A percentile compares a stretch with the other conserved stretches of the same genome.
Conservation (phyloP, 1,284 basidiomycete species). For the Tylopilus sp. region DNA sequence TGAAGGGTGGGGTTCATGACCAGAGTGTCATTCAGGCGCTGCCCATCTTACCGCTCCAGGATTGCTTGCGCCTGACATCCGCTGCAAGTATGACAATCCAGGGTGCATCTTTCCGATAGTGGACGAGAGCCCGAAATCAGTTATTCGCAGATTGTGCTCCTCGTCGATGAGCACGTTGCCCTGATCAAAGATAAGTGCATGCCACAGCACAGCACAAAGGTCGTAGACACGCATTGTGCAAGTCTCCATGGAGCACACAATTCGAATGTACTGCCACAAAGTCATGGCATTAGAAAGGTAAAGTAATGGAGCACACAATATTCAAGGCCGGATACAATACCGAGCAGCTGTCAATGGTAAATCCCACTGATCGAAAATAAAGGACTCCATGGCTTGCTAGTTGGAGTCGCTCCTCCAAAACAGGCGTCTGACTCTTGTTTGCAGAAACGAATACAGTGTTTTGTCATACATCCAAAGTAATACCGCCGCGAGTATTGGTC, state of each 20-base stretch:
- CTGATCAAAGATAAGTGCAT: not conserved
- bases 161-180: conserved; percentile 10
- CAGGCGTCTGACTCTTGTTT: not conserved
- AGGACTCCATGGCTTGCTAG: not conserved
- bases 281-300: not conserved
- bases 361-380: not conserved
- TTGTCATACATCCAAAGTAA: conserved; percentile 6
- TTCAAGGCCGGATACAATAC: conserved; percentile 3
- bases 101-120: conserved; percentile 3
- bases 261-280: conserved; percentile 5
- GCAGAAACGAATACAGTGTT: not conserved
- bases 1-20: not conserved
- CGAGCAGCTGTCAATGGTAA: not conserved
- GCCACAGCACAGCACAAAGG: not conserved
- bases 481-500: not conserved
- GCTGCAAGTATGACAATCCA: conserved; percentile 6
- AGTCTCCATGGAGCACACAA: conserved; percentile 5
- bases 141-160: conserved; percentile 2
- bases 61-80: not conserved
- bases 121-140: conserved; percentile 8
- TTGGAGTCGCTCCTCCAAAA: not conserved
- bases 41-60: conserved; percentile 5
- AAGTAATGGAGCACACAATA: not conserved
- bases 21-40: not conserved
- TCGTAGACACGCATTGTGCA: conserved; percentile 4